Percentiles rank a stretch among this genome's conserved stretches.
phyloP scores from a whole-genome alignment of 1,284 basidiomycete genomes.

The Kalmanozyma brasiliensis region DNA sequence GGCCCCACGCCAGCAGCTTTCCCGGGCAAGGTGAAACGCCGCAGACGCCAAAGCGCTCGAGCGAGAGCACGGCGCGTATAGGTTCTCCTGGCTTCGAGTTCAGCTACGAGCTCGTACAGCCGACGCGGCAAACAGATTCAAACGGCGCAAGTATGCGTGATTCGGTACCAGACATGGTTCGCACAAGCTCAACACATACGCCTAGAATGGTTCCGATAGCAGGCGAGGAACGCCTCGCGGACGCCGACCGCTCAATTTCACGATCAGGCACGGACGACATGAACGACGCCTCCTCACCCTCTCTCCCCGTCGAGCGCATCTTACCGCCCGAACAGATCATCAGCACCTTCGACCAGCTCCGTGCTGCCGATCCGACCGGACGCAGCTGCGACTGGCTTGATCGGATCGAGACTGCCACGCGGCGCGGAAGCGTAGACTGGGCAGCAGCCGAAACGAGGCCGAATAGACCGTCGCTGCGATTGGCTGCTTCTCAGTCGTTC shows the following conservation, averaged over 20 bases:
- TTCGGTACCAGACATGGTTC: background rate
- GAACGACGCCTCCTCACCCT: conserved; percentile 1
- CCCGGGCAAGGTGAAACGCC: background rate
- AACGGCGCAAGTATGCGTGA: too few relatives aligned
- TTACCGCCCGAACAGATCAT: conserved; percentile 55
- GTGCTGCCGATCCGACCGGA: conserved; percentile 22
- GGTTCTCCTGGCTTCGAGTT: conserved; percentile 16
- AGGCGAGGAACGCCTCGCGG: background rate
- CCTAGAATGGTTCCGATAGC: background rate
- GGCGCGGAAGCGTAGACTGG: conserved; percentile 21
- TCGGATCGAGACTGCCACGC: conserved; percentile 15
- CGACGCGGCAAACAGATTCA: conserved; percentile 1
- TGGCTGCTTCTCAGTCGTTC: conserved; percentile 15
- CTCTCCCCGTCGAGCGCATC: conserved; percentile 36
- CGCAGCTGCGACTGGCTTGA: conserved; percentile 27
- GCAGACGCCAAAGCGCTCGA: background rate
- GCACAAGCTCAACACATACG: background rate
- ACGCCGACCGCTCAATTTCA: background rate
- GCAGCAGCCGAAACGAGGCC: background rate
- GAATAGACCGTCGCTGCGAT: conserved; percentile 4
- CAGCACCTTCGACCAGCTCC: conserved; percentile 43
- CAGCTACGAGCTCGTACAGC: conserved; percentile 30
- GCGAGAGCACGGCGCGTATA: background rate
- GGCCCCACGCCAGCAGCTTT: conserved; percentile 2
- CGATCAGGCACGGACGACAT: background rate